Evolutionary conservation across 768 basidiomycete genomes (phyloP).

Genomic region (Macrocybe gigantea): DNA sequence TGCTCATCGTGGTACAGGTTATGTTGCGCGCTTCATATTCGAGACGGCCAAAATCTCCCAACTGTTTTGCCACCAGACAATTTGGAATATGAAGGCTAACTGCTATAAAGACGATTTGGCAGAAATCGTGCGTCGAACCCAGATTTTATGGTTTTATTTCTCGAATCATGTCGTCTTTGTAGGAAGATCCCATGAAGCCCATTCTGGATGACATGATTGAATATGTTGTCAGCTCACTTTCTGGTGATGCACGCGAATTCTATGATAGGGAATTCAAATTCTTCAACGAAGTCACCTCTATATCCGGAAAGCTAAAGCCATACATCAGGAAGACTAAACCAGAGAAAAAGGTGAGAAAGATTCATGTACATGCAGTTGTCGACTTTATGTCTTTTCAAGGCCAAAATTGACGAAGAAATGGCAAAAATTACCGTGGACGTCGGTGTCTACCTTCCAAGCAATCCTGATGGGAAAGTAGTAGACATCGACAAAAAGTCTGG

Average conservation of each 20-base stretch:
- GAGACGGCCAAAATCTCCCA: constrained; percentile 97
- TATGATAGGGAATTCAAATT: constrained; percentile 95
- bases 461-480: constrained; percentile 95
- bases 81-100: constrained; percentile 99
- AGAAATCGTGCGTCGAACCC: constrained; percentile 55
- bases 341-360: constrained; percentile 79
- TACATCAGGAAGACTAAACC: constrained; percentile 92
- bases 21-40: constrained; percentile 92
- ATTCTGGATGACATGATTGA: constrained; percentile 83
- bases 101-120: constrained; percentile 88
- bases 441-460: constrained; percentile 97
- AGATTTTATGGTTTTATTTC: neutral
- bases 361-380: neutral
- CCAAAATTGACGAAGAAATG: constrained; percentile 99
- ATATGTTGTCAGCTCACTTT: constrained; percentile 76
- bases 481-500: constrained; percentile 97
- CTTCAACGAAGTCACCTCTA: constrained; percentile 95
- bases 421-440: constrained; percentile 87
- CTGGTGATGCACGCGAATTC: constrained; percentile 83
- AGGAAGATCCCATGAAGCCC: constrained; percentile 97
- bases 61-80: constrained; percentile 97
- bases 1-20: constrained; percentile 46
- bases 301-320: constrained; percentile 95
- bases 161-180: constrained; percentile 4
- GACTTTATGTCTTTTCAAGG: constrained; percentile 37